Conservation (phyloP, 2,329 filamentous ascomycete species). For the Fusarium pilosicola region DNA sequence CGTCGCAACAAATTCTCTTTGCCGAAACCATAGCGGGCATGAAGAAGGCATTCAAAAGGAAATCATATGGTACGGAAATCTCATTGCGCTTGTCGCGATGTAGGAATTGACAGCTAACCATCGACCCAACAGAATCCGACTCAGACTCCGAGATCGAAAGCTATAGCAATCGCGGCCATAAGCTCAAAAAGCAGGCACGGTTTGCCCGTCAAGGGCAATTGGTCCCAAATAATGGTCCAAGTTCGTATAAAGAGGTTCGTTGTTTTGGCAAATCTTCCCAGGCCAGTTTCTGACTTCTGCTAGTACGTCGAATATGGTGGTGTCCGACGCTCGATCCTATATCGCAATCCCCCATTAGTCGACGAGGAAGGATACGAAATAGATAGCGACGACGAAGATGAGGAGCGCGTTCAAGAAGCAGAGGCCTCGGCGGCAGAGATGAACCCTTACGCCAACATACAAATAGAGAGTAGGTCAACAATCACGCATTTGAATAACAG, state of each 20-base stretch:
- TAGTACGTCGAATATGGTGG: conserved; percentile 80
- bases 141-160: conserved; percentile 77
- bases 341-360: conserved; percentile 75
- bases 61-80: conserved; percentile 63
- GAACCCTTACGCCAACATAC: conserved; percentile 78
- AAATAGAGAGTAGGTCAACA: conserved; percentile 70
- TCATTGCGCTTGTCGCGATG: conserved; percentile 2
- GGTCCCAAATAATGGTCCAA: conserved; percentile 71
- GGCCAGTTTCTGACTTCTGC: conserved; percentile 39
- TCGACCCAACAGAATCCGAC: conserved; percentile 71
- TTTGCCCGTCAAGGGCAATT: conserved; percentile 77
- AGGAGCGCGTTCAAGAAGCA: conserved; percentile 70
- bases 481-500: neutral
- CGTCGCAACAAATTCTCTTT: conserved; percentile 69
- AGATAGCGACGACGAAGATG: conserved; percentile 77
- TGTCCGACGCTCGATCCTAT: conserved; percentile 76
- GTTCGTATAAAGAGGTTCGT: conserved; percentile 75
- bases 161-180: conserved; percentile 80
- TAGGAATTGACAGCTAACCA: conserved; percentile 31
- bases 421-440: conserved; percentile 71
- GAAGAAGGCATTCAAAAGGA: conserved; percentile 74
- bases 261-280: conserved; percentile 9
- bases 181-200: conserved; percentile 78
- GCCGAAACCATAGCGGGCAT: conserved; percentile 74
- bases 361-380: conserved; percentile 84